Percentiles rank a stretch among this genome's conserved stretches.
These are phyloP conservation scores for Psilocybe mexicana DNA, from an alignment of 1,284 basidiomycete species.

Conservation along the genomic window DNA sequence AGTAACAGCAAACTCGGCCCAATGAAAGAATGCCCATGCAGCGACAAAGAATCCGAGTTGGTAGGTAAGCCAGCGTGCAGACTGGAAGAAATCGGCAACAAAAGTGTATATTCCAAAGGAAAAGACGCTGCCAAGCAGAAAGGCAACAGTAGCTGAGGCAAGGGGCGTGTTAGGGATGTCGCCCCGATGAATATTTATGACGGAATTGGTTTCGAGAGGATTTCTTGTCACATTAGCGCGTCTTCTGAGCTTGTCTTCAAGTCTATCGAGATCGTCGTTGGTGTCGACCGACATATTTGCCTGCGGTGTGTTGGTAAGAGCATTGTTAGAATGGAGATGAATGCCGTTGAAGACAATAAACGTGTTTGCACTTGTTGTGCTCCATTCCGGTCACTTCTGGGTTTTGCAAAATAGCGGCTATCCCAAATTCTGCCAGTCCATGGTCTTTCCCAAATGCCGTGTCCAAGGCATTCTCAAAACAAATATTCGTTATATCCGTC, in stretches of 20 bases:
- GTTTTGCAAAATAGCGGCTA: neutral
- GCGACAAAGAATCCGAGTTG: slow-evolving; percentile 83
- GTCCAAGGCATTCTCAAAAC: slow-evolving; percentile 12
- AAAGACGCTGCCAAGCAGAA: slow-evolving; percentile 69
- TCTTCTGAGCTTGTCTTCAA: slow-evolving; percentile 50
- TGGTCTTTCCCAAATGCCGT: slow-evolving; percentile 22
- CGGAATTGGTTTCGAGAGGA: slow-evolving; percentile 58
- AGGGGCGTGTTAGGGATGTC: slow-evolving; percentile 85
- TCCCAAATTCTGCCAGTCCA: slow-evolving; percentile 15
- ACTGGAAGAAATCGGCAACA: slow-evolving; percentile 43
- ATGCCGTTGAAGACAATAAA: slow-evolving; percentile 25
- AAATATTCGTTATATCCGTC: slow-evolving; percentile 9
- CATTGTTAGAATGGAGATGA: slow-evolving; percentile 5
- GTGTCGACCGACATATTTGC: slow-evolving; percentile 16
- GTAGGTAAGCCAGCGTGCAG: slow-evolving; percentile 67
- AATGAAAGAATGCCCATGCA: slow-evolving; percentile 86
- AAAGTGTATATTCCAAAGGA: slow-evolving; percentile 54
- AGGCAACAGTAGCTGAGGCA: slow-evolving; percentile 70
- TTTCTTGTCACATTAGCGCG: slow-evolving; percentile 37
- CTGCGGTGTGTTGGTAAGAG: slow-evolving; percentile 4
- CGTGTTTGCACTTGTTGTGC: slow-evolving; percentile 29
- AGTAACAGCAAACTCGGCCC: slow-evolving; percentile 93
- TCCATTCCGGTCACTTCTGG: slow-evolving; percentile 8
- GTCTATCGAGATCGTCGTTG: slow-evolving; percentile 28
- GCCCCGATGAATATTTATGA: slow-evolving; percentile 46